Percentiles rank a stretch among this genome's conserved stretches.
These are phyloP conservation scores for Ogataea pini DNA, from an alignment of 805 yeast species.

Conservation along the genomic window DNA sequence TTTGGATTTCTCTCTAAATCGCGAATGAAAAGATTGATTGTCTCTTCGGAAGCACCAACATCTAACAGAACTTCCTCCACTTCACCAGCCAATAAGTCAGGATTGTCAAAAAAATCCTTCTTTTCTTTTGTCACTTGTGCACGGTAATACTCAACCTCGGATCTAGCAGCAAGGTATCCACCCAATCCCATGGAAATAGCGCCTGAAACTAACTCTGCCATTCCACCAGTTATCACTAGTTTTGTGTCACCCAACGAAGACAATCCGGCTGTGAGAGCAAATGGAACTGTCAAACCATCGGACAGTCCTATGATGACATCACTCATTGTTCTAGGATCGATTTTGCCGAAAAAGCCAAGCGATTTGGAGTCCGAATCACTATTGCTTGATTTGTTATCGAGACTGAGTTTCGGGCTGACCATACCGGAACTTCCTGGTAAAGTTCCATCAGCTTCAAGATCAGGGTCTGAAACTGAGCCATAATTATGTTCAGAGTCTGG, in stretches of 20 bases:
- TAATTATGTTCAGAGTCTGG: slow-evolving; percentile 11
- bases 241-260: slow-evolving; percentile 86
- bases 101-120: slow-evolving; percentile 62
- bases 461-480: slow-evolving; percentile 15
- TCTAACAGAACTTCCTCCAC: slow-evolving; percentile 79
- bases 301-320: slow-evolving; percentile 91
- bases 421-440: background rate
- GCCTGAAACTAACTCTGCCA: slow-evolving; percentile 96
- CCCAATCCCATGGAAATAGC: slow-evolving; percentile 98
- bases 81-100: slow-evolving; percentile 68
- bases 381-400: background rate
- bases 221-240: slow-evolving; percentile 94
- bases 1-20: slow-evolving; percentile 81
- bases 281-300: slow-evolving; percentile 98
- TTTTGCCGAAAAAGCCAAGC: slow-evolving; percentile 44
- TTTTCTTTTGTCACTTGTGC: slow-evolving; percentile 74
- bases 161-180: slow-evolving; percentile 91
- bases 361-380: slow-evolving; percentile 1
- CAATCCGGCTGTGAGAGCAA: slow-evolving; percentile 95
- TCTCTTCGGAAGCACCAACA: slow-evolving; percentile 69
- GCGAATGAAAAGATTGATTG: slow-evolving; percentile 68
- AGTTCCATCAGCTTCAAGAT: slow-evolving; percentile 12
- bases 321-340: slow-evolving; percentile 91
- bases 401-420: slow-evolving; percentile 2
- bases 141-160: slow-evolving; percentile 75